Conservation (phyloP, 116 monocot genomes). For the Dioscorea cayenensis region DNA sequence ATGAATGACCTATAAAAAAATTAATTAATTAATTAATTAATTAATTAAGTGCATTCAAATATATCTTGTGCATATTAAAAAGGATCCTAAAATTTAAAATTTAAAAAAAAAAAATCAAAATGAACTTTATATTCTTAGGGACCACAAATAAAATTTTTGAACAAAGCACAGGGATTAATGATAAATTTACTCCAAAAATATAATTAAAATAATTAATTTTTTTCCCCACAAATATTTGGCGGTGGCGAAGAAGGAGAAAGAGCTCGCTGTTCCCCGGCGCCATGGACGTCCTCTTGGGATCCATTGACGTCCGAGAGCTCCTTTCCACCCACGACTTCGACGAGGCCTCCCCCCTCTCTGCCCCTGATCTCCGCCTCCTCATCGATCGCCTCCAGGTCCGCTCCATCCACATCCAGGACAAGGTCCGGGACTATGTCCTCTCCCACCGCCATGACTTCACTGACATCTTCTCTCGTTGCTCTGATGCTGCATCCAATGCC, state of each 20-base stretch:
- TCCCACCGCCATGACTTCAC: constrained; percentile 1
- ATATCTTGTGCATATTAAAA: too few relatives aligned
- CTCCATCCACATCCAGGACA: constrained; percentile 59
- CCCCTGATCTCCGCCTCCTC: constrained; percentile 91
- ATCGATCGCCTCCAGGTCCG: constrained; percentile 76
- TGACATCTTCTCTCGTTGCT: not conserved
- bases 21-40: too few relatives aligned
- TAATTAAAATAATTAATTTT: too few relatives aligned
- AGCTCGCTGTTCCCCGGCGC: not conserved
- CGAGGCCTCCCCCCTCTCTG: constrained; percentile 60
- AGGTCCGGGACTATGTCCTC: constrained; percentile 56
- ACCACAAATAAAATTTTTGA: too few relatives aligned
- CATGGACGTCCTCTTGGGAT: constrained; percentile 64
- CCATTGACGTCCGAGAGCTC: constrained; percentile 81
- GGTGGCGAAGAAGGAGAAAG: not conserved
- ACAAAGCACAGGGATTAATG: too few relatives aligned
- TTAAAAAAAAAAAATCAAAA: too few relatives aligned
- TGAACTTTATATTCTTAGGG: too few relatives aligned
- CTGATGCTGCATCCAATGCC: not conserved
- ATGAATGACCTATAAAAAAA: too few relatives aligned
- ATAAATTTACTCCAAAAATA: too few relatives aligned
- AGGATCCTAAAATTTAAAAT: too few relatives aligned
- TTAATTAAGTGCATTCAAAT: too few relatives aligned
- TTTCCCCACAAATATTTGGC: too few relatives aligned
- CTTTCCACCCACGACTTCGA: constrained; percentile 49